Percentiles rank a stretch among this genome's conserved stretches.
Conservation (phyloP, 1,284 basidiomycete species). For the Tylopilus orsonianus region DNA sequence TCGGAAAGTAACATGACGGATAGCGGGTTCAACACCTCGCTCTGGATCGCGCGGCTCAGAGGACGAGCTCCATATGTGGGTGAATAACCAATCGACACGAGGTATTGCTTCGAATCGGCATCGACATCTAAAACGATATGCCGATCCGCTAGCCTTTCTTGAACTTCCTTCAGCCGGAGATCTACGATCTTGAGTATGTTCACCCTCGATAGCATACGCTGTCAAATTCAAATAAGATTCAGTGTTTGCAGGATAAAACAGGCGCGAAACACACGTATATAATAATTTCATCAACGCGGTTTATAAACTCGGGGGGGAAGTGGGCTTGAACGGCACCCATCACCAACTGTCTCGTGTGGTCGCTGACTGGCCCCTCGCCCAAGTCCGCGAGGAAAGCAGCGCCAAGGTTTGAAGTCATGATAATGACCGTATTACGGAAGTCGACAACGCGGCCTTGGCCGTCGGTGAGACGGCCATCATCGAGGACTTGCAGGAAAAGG, state of each 20-base stretch:
- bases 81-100: slow-evolving; percentile 85
- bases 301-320: slow-evolving; percentile 93
- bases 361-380: slow-evolving; percentile 69
- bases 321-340: slow-evolving; percentile 77
- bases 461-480: slow-evolving; percentile 94
- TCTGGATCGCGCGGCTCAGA: slow-evolving; percentile 89
- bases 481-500: slow-evolving; percentile 90
- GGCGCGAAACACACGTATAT: slow-evolving; percentile 70
- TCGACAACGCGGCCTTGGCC: slow-evolving; percentile 78
- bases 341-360: slow-evolving; percentile 66
- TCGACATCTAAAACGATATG: slow-evolving; percentile 84
- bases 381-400: slow-evolving; percentile 77
- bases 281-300: slow-evolving; percentile 87
- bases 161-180: slow-evolving; percentile 72
- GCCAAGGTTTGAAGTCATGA: slow-evolving; percentile 93
- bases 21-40: slow-evolving; percentile 90
- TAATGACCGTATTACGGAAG: slow-evolving; percentile 88
- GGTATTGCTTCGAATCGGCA: slow-evolving; percentile 76
- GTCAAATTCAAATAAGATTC: slow-evolving; percentile 10
- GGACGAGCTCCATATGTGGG: slow-evolving; percentile 88
- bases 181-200: slow-evolving; percentile 85
- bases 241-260: neutral
- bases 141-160: slow-evolving; percentile 73
- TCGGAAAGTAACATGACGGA: slow-evolving; percentile 87
- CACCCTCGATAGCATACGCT: slow-evolving; percentile 76